Base-by-base conservation (phyloP, 345 rosid species). In the Geranium rotundifolium region DNA sequence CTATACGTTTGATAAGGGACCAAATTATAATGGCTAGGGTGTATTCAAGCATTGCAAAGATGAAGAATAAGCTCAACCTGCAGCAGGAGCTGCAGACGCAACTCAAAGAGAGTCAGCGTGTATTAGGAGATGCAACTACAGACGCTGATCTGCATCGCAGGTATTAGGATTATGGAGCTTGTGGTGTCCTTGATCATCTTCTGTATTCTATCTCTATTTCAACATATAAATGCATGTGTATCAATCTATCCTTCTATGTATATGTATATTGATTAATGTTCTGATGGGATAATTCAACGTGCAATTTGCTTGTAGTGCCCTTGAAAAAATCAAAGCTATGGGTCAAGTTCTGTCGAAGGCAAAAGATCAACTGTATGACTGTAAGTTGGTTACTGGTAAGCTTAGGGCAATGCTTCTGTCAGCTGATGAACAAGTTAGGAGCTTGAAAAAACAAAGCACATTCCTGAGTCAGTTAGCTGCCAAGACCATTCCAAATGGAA, bases 401-500 rank as follows among this genome's bases (percentile, higher is more conserved):
- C 91, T 95, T 59, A 86, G 99, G 75, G 99, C 97, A 56, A 90
- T 95, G 95, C 97, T 95, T 77, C 96, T 85, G 77, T 80, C 87
- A 17, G 96, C 97, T 27, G 99, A 95, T 63, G 99, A 90, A 72
- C 88, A 88, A 85, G 99, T 95, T 56, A 85, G 99, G 82, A 85
- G 95, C 77, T 85, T 90, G 72, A 95, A 90, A 82, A 95, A 91
- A 73, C 97, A 95, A 87, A 90, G 99, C 85, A 85, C 96, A 41
- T 95, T 95, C 72, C 81, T 95, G 67, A 90, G 96, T 82, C 99
- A 95, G 84, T 73, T 95, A 74, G 99, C 99, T 17, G 99, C 99
- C 58, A 95, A 95, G 75, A 95, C 99, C 13, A 80, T 95, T 73
- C 97, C 99, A 29, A 85, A 88, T 78, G 92, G 83, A 66, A 95